Evolutionary conservation across 176 grass and related monocot species (phyloP).

Genomic region (Carex pumila): DNA sequence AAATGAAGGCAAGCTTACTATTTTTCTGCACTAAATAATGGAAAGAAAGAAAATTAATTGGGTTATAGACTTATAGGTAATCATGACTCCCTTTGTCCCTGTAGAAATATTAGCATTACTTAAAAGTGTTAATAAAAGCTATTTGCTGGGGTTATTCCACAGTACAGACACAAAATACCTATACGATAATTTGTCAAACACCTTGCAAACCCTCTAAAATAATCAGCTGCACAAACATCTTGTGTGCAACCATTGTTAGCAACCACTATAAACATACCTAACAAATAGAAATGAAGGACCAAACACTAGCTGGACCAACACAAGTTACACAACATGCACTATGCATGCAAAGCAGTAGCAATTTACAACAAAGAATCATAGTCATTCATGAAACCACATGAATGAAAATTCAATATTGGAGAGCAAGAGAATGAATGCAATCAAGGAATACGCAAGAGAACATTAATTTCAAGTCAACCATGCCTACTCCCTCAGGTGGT

Average conservation of each 20-base stretch:
- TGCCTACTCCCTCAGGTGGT: not conserved
- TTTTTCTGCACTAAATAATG: not conserved
- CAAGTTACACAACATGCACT: not conserved
- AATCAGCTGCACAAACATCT: not conserved
- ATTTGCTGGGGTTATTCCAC: not conserved
- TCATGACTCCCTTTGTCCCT: not conserved
- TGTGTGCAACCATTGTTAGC: not conserved
- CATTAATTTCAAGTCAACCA: not conserved
- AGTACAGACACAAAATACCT: not conserved
- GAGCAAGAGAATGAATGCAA: not conserved
- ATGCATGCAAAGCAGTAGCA: not conserved
- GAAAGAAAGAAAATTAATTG: not conserved
- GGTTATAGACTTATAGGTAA: not conserved
- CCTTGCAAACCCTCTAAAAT: not conserved
- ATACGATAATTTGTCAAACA: not conserved
- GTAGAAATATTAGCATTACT: not conserved
- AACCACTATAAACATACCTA: not conserved
- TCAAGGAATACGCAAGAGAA: not conserved
- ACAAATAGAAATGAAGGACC: not conserved
- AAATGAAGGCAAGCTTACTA: not conserved
- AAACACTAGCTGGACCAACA: not conserved
- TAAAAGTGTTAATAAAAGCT: not conserved
- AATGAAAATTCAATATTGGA: not conserved
- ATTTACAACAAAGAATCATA: not conserved
- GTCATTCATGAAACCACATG: not conserved